These are phyloP conservation scores for Obelidium mucronatum DNA, from an alignment of 192 early-diverging fungal species.

Conservation along the genomic window DNA sequence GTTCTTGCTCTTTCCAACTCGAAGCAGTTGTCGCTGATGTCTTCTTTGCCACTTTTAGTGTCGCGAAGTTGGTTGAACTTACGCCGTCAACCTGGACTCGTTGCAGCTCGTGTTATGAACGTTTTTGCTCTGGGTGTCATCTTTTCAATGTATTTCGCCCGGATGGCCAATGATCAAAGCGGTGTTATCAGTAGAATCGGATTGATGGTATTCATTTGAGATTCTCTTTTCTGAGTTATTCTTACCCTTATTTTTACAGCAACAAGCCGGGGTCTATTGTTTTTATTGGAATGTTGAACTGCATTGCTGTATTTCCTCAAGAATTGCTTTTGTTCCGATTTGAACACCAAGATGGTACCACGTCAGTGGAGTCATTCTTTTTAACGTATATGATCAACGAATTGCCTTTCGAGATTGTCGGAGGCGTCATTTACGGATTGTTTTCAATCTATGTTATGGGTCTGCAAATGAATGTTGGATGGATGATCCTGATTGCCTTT, in stretches of 20 bases:
- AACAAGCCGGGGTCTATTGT: constrained; percentile 48
- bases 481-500: constrained; percentile 21
- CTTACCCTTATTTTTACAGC: constrained; percentile 21
- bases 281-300: constrained; percentile 56
- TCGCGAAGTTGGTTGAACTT: constrained; percentile 44
- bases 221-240: constrained; percentile 16
- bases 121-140: constrained; percentile 51
- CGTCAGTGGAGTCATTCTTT: constrained; percentile 49
- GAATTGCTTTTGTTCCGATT: constrained; percentile 45
- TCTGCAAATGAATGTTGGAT: constrained; percentile 11
- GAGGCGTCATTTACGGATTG: constrained; percentile 30
- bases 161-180: constrained; percentile 33
- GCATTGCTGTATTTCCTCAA: constrained; percentile 49
- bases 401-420: constrained; percentile 46
- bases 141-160: constrained; percentile 44
- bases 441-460: constrained; percentile 16
- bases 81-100: constrained; percentile 39
- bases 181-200: constrained; percentile 48
- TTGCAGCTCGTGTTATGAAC: constrained; percentile 47
- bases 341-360: constrained; percentile 50
- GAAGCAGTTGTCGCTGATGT: constrained; percentile 23
- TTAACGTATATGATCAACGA: constrained; percentile 41
- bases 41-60: constrained; percentile 41
- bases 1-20: constrained; percentile 15
- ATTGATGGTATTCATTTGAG: constrained; percentile 34